phyloP scores from a whole-genome alignment of 2,329 filamentous ascomycete genomes.

The Colletotrichum horii region DNA sequence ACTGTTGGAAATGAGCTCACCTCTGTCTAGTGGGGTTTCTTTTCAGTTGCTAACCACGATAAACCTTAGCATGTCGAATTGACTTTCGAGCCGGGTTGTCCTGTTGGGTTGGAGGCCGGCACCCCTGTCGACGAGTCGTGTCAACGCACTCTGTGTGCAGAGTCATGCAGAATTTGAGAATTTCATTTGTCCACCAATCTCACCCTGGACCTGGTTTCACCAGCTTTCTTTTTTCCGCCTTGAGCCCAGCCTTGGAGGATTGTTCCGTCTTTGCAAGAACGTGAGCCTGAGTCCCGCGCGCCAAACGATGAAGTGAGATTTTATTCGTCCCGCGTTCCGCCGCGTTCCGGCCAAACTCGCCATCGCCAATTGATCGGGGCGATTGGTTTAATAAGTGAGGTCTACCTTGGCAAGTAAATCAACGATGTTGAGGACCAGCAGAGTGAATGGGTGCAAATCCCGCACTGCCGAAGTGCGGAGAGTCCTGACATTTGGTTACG shows the following conservation, averaged over 20 bases:
- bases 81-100: not conserved
- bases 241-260: not conserved
- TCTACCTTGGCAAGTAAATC: not conserved
- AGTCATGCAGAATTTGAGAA: not conserved
- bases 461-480: not conserved
- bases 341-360: not conserved
- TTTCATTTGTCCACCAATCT: not conserved
- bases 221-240: not conserved
- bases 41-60: not conserved
- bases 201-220: not conserved
- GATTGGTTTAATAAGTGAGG: not conserved
- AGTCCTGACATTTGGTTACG: not conserved
- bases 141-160: not conserved
- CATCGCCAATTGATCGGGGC: not conserved
- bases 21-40: not conserved
- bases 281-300: not conserved
- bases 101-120: not conserved
- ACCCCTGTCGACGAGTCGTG: not conserved
- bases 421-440: not conserved
- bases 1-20: not conserved
- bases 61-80: not conserved
- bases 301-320: not conserved
- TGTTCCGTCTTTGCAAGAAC: not conserved
- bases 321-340: not conserved
- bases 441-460: not conserved